Percentiles rank a stretch among this genome's conserved stretches.
These are phyloP conservation scores for Bisporella sp. DNA, from an alignment of 2,329 filamentous ascomycete species.

Conservation along the genomic window DNA sequence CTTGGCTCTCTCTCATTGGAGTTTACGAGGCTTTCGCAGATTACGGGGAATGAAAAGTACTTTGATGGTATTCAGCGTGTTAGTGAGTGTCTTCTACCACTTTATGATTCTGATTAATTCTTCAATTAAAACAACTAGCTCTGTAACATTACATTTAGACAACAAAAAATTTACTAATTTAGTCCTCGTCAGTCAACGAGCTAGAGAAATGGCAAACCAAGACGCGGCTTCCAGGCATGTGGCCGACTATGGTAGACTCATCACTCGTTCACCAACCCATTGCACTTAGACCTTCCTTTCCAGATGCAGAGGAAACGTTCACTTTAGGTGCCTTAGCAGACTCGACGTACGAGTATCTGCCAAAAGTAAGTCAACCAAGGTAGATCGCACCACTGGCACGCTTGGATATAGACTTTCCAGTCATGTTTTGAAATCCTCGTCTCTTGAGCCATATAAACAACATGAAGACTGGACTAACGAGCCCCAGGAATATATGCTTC, in stretches of 20 bases:
- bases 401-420: background rate
- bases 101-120: slow-evolving; percentile 63
- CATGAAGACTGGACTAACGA: slow-evolving; percentile 32
- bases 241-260: slow-evolving; percentile 48
- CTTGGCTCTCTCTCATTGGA: slow-evolving; percentile 54
- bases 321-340: slow-evolving; percentile 50
- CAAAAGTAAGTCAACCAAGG: slow-evolving; percentile 51
- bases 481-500: slow-evolving; percentile 28
- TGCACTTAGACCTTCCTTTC: slow-evolving; percentile 36
- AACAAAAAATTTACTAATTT: background rate
- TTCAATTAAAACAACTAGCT: slow-evolving; percentile 32
- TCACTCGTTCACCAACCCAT: slow-evolving; percentile 29
- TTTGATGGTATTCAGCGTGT: slow-evolving; percentile 56
- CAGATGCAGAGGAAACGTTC: slow-evolving; percentile 48
- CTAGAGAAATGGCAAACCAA: slow-evolving; percentile 47
- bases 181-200: slow-evolving; percentile 31
- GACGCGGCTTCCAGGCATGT: slow-evolving; percentile 56
- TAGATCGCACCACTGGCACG: no score
- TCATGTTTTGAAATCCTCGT: background rate
- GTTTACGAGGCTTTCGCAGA: slow-evolving; percentile 56
- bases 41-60: slow-evolving; percentile 54
- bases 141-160: background rate
- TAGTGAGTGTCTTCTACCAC: slow-evolving; percentile 9
- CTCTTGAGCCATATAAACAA: no score
- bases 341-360: slow-evolving; percentile 59